Percentiles rank a stretch among this genome's conserved stretches.
Conservation (phyloP, 352 stramenopile species). For the Pythium sukuiense region DNA sequence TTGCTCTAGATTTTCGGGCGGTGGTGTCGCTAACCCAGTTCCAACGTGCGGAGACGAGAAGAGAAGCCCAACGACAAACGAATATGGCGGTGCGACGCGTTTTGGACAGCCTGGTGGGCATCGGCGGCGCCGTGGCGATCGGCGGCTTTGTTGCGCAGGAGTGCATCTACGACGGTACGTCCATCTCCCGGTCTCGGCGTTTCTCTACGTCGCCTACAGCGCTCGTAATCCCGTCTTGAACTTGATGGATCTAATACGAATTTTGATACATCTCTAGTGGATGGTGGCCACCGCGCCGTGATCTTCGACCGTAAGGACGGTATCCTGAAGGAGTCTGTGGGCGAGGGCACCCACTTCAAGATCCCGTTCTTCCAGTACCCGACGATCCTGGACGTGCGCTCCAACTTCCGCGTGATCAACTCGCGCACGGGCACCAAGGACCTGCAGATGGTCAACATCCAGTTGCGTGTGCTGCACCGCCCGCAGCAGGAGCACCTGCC, state of each 20-base stretch:
- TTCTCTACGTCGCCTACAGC: background rate
- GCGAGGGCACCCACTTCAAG: constrained; percentile 99
- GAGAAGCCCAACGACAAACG: constrained; percentile 13
- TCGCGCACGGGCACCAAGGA: constrained; percentile 98
- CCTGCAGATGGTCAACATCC: constrained; percentile 99
- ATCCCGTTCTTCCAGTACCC: constrained; percentile 98
- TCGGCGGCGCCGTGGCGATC: constrained; percentile 62
- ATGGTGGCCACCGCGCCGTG: constrained; percentile 97
- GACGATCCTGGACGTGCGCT: constrained; percentile 98
- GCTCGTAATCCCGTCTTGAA: background rate
- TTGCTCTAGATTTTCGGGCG: background rate
- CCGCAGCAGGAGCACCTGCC: constrained; percentile 95
- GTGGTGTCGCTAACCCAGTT: constrained; percentile 7
- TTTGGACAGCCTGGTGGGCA: constrained; percentile 65
- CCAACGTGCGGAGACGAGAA: constrained; percentile 23
- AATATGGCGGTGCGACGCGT: constrained; percentile 66
- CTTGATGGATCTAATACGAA: background rate
- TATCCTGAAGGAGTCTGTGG: constrained; percentile 94
- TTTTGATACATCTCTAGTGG: constrained; percentile 68
- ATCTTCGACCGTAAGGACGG: constrained; percentile 99
- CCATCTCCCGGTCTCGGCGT: background rate
- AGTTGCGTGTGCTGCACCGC: constrained; percentile 94
- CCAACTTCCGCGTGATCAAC: constrained; percentile 96
- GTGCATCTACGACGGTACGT: constrained; percentile 85
- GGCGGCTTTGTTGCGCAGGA: constrained; percentile 70